Evolutionary conservation across 2,329 filamentous ascomycete species (phyloP).

Genomic region (Metarhizium robertsii): DNA sequence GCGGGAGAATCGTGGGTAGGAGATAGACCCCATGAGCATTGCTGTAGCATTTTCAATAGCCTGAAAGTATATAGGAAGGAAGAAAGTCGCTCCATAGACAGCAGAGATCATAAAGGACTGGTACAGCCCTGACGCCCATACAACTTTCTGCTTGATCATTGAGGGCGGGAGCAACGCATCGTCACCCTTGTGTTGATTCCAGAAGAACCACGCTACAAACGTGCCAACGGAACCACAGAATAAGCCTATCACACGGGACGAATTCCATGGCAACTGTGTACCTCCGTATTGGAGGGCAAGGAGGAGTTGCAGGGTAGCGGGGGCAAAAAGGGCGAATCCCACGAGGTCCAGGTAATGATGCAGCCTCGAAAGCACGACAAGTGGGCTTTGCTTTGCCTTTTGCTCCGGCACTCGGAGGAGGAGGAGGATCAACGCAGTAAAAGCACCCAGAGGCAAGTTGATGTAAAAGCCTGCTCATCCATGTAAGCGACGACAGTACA

Average conservation of each 20-base stretch:
- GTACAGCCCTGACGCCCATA: slow-evolving; percentile 19
- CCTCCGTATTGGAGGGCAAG: slow-evolving; percentile 36
- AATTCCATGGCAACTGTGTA: slow-evolving; percentile 22
- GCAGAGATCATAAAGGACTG: slow-evolving; percentile 37
- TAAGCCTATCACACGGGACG: slow-evolving; percentile 27
- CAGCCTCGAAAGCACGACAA: slow-evolving; percentile 15
- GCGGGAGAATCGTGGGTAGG: slow-evolving; percentile 15
- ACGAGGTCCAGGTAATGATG: slow-evolving; percentile 26
- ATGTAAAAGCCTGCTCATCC: slow-evolving; percentile 26
- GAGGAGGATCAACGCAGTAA: slow-evolving; percentile 22
- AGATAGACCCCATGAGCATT: slow-evolving; percentile 17
- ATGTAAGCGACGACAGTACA: too few species aligned
- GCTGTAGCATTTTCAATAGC: slow-evolving; percentile 24
- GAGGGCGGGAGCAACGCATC: slow-evolving; percentile 36
- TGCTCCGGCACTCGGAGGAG: slow-evolving; percentile 25
- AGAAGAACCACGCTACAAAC: slow-evolving; percentile 25
- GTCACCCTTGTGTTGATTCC: slow-evolving; percentile 31
- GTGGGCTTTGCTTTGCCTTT: slow-evolving; percentile 20
- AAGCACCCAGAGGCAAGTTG: slow-evolving; percentile 34
- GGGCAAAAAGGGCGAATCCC: slow-evolving; percentile 34
- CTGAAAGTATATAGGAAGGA: slow-evolving; percentile 1
- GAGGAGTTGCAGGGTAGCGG: slow-evolving; percentile 30
- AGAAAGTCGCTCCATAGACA: slow-evolving; percentile 20
- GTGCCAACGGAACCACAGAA: slow-evolving; percentile 26
- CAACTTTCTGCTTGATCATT: slow-evolving; percentile 28